Base-by-base conservation (phyloP, 208 protist species). In the Leptomonas seymouri region DNA sequence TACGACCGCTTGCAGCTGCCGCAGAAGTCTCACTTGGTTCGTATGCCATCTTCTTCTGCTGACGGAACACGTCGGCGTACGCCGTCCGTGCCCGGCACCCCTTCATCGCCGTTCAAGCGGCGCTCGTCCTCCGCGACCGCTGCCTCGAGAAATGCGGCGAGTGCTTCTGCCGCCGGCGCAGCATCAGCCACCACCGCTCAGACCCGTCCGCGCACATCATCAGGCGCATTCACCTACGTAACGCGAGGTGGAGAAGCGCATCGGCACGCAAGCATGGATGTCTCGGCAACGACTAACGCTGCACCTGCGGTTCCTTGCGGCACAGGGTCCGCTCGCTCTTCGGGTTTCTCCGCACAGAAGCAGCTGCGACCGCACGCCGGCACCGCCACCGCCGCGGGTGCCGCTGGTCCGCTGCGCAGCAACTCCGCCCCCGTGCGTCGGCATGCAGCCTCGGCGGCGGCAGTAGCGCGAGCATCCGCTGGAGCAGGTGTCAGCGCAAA, bases 1-100 rank as follows among this genome's bases (percentile, higher is more conserved):
- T 54, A 68, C 30, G 55, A 49, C 20, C 70, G 70, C 31, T 54
- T 75, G 23, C 70, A 63, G 51, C 27, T 28, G 20, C 48, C 57
- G 42, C 59, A 36, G n/a, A 54, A 48, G 42, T 50, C 61, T 20
- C 36, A 36, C 8, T 44, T 75, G 34, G 11, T 57, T 20, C 70
- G 70, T 42, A 75, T 61, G 2, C 9, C 54, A 0, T 75, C 70
- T 3, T 4, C 53, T 12, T 18, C 68, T 9, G 9, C 21, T 20
- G 36, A 34, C 34, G 31, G 18, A 18, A 7, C 50, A 5, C 57
- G 49, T 46, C 67, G 57, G 31, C 56, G 67, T 23, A 50, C 67
- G 25, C 57, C 56, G 34, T 64, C 67, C 11, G 46, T 39, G n/a
- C 28, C 34, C 59, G 44, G 41, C 39, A 56, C 57, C 28, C 42